phyloP scores from a whole-genome alignment of 2,329 filamentous ascomycete genomes.

The Coleophoma cylindrospora region DNA sequence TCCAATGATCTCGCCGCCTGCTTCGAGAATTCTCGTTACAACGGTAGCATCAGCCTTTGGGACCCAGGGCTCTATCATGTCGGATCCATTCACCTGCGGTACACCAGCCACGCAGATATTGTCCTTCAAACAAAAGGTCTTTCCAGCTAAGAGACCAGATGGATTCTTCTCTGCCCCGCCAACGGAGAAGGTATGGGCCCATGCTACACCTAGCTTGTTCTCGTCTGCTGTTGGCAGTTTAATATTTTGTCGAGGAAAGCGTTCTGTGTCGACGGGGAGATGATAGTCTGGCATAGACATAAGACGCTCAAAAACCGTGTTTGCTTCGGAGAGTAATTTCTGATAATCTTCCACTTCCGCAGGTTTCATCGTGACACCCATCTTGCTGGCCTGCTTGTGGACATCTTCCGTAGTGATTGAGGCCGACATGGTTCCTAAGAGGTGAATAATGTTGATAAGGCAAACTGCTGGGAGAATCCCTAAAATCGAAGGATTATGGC shows the following conservation, averaged over 20 bases:
- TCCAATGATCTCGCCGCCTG: slow-evolving; percentile 42
- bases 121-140: slow-evolving; percentile 45
- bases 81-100: slow-evolving; percentile 45
- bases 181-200: slow-evolving; percentile 45
- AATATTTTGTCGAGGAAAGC: slow-evolving; percentile 35
- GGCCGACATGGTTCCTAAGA: background rate
- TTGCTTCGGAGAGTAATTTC: slow-evolving; percentile 42
- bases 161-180: slow-evolving; percentile 20
- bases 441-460: too few species aligned
- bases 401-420: slow-evolving; percentile 35
- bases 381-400: slow-evolving; percentile 27
- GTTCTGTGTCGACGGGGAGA: background rate
- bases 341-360: slow-evolving; percentile 38
- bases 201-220: slow-evolving; percentile 42
- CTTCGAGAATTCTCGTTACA: slow-evolving; percentile 41
- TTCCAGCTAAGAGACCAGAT: slow-evolving; percentile 28
- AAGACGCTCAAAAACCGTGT: slow-evolving; percentile 43
- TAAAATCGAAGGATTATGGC: too few species aligned
- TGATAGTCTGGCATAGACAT: slow-evolving; percentile 25
- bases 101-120: slow-evolving; percentile 48
- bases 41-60: slow-evolving; percentile 46
- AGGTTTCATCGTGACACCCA: slow-evolving; percentile 31
- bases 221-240: slow-evolving; percentile 32
- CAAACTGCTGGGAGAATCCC: too few species aligned
- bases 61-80: slow-evolving; percentile 43